A percentile compares a stretch with the other conserved stretches of the same genome.
These are phyloP conservation scores for Starmerella powellii DNA, from an alignment of 805 yeast species.

Conservation along the genomic window DNA sequence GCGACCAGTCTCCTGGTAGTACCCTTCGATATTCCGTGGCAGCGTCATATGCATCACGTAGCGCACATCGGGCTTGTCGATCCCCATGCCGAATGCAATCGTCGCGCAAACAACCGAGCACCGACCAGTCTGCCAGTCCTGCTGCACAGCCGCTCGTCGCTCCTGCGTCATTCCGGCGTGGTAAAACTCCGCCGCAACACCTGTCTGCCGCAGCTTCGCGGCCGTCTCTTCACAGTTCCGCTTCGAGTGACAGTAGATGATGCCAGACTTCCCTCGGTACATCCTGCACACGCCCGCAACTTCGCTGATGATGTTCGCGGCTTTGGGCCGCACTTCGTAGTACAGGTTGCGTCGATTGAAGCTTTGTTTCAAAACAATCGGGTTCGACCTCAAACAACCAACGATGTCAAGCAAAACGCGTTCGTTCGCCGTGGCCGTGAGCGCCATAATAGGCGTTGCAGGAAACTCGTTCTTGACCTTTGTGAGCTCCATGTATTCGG, in stretches of 20 bases:
- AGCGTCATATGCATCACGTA: slow-evolving; percentile 79
- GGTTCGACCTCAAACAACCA: slow-evolving; percentile 54
- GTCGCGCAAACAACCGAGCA: slow-evolving; percentile 87
- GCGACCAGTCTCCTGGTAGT: slow-evolving; percentile 95
- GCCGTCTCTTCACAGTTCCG: slow-evolving; percentile 77
- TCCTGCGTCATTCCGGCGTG: slow-evolving; percentile 92
- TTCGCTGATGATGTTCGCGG: slow-evolving; percentile 7
- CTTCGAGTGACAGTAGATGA: slow-evolving; percentile 86
- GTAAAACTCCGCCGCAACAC: slow-evolving; percentile 59
- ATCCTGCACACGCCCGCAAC: slow-evolving; percentile 25
- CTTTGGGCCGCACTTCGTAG: slow-evolving; percentile 64
- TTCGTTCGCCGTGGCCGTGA: slow-evolving; percentile 94
- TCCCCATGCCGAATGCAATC: slow-evolving; percentile 98
- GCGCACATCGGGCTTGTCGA: slow-evolving; percentile 90
- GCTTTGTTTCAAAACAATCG: slow-evolving; percentile 66
- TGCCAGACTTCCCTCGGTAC: slow-evolving; percentile 58
- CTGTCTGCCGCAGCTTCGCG: slow-evolving; percentile 40
- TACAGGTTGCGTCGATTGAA: slow-evolving; percentile 78
- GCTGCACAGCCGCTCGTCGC: slow-evolving; percentile 60
- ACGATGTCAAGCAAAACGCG: slow-evolving; percentile 78
- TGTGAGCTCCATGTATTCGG: slow-evolving; percentile 77
- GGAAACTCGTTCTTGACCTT: slow-evolving; percentile 65
- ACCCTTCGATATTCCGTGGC: slow-evolving; percentile 87
- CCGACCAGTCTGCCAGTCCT: slow-evolving; percentile 62
- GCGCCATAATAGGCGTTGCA: slow-evolving; percentile 79